Evolutionary conservation across 2,329 filamentous ascomycete genomes (phyloP), one percentile per base, ranked within the genome.

Genomic region (Penicillium olsonii): DNA sequence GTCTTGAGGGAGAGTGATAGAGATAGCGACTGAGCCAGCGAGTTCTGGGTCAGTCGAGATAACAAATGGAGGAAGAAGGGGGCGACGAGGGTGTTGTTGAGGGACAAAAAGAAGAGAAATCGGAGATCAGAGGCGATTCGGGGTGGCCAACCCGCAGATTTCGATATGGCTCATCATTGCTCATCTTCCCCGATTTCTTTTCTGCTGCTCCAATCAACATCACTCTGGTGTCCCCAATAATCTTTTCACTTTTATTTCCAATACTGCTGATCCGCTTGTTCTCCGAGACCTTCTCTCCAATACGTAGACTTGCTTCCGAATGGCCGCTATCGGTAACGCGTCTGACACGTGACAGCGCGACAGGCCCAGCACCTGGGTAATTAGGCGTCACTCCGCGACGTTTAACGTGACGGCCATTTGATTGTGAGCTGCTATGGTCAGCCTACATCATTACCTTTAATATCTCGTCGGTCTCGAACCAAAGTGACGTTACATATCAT

Each of bases 11-110:
- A 61, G 60, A 64, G 51, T 5, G 52, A 50, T 43, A 60, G 57
- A 60, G 59, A 59, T 63, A 62, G 64, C 67, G 80, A 84, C 82
- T 78, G 82, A 84, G 75, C 81, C 78, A 77, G 71, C 57, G 50
- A 50, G 42, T 66, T 67, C 72, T 75, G 75, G 77, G 62, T 77
- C 78, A 81, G 79, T 77, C 78, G 65, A 61, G 43, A 46, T 33
- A 49, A 26, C 11, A 41, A 49, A 26, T 27, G 18, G 19, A 27
- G 53, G 42, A 49, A 42, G 26, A 37, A 27, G 48, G 37, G 42
- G 27, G 45, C 19, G 40, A 53, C 41, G 14, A 42, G 42, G 10
- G 49, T 18, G 53, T 37, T 50, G 52, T 34, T 42, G 48, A 53
- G 34, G 42, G 47, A 53, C 45, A 48, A 45, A 50, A 31, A 31